phyloP scores from a whole-genome alignment of 2,329 filamentous ascomycete species.

The Emmonsiellopsis sp. region DNA sequence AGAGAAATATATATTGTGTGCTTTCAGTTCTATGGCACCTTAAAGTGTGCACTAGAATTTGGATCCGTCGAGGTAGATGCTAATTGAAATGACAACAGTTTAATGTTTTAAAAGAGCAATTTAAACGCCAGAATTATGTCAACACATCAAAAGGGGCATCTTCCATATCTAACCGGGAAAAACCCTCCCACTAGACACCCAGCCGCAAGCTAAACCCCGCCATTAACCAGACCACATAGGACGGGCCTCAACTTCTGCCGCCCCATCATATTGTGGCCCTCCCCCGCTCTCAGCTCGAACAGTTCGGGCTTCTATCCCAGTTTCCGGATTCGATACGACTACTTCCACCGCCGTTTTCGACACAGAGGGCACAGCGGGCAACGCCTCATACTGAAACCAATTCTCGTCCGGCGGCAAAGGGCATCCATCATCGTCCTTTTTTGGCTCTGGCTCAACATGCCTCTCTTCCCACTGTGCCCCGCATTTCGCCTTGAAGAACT shows the following conservation, averaged over 20 bases:
- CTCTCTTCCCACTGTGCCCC: constrained; percentile 50
- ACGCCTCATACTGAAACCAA: constrained; percentile 22
- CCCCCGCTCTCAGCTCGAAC: too few species aligned
- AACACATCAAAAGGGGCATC: not conserved
- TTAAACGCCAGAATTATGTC: not conserved
- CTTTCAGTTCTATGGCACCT: too few species aligned
- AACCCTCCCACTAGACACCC: not conserved
- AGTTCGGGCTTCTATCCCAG: too few species aligned
- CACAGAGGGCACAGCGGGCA: constrained; percentile 3
- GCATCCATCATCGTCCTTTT: constrained; percentile 17
- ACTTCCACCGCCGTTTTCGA: too few species aligned
- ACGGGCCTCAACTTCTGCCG: too few species aligned
- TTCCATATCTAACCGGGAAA: not conserved
- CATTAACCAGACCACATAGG: too few species aligned
- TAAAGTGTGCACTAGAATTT: not conserved
- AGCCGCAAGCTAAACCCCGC: too few species aligned
- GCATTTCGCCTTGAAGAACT: constrained; percentile 50
- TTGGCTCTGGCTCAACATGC: constrained; percentile 12
- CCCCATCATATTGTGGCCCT: too few species aligned
- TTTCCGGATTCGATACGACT: too few species aligned
- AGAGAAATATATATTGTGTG: not conserved
- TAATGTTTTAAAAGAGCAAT: not conserved
- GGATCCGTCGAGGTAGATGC: not conserved
- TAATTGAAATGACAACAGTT: not conserved
- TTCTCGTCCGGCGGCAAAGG: constrained; percentile 18